These are phyloP conservation scores for Pichia sp. DNA, from an alignment of 1,139 yeast species.

Conservation along the genomic window DNA sequence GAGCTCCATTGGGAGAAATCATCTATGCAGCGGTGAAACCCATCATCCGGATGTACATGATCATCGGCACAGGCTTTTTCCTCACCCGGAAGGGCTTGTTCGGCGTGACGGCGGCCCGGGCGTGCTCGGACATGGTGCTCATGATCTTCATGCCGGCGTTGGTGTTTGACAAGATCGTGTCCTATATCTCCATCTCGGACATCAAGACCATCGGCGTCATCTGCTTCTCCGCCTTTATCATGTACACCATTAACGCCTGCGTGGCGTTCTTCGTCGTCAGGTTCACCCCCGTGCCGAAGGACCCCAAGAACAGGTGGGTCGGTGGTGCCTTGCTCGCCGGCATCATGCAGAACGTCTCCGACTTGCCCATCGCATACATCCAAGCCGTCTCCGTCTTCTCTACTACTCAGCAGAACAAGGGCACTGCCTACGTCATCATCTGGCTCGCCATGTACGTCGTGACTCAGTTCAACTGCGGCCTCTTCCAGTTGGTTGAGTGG, in stretches of 20 bases:
- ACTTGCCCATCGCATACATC: conserved; percentile 57
- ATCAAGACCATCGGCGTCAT: conserved; percentile 54
- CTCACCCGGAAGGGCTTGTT: conserved; percentile 48
- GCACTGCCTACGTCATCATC: conserved; percentile 84
- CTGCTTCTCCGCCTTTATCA: conserved; percentile 45
- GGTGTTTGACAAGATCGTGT: conserved; percentile 47
- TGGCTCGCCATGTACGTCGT: conserved; percentile 72
- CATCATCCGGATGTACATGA: conserved; percentile 54
- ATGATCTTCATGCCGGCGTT: conserved; percentile 55
- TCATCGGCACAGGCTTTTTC: conserved; percentile 47
- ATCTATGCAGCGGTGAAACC: conserved; percentile 57
- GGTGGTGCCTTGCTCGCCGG: conserved; percentile 58
- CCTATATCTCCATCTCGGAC: conserved; percentile 48
- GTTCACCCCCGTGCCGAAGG: conserved; percentile 43
- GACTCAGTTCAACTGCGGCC: conserved; percentile 72
- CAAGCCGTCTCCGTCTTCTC: conserved; percentile 63
- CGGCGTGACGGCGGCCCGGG: conserved; percentile 53
- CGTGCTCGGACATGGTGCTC: conserved; percentile 51
- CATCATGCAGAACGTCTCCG: conserved; percentile 57
- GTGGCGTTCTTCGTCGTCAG: conserved; percentile 33
- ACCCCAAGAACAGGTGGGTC: conserved; percentile 39
- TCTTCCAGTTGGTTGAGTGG: conserved; percentile 62
- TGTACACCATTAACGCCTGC: conserved; percentile 40
- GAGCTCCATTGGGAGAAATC: conserved; percentile 39
- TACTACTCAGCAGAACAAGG: conserved; percentile 58